Base-by-base conservation (phyloP, 2,329 filamentous ascomycete species). In the Trichophyton rubrum region DNA sequence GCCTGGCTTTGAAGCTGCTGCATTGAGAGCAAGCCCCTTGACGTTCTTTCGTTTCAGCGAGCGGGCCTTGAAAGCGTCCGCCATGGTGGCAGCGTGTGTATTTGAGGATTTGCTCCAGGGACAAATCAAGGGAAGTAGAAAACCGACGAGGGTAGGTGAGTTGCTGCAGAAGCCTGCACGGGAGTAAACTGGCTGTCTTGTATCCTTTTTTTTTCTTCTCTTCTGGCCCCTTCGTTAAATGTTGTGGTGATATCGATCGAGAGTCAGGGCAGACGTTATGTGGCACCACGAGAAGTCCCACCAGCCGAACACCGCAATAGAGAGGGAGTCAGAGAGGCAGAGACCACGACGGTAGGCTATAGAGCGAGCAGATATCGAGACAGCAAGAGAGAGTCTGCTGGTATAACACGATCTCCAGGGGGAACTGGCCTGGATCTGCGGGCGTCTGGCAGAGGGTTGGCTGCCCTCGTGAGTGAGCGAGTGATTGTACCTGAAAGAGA, bases 31-130 rank as follows among this genome's bases (percentile, higher is more conserved):
- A 58, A 99, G 86, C 41, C 91, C 92, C 79, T 97, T 97, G 75
- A 95, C 88, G 74, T 99, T 99, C 84, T 97, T 96, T 81, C 92
- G 87, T 85, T 96, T 97, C 86, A 99, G 88, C 64, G 93, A 95
- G 72, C 82, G 79, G 61, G 81, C 78, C 72, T 84, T 81, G 75
- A 86, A 85, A 60, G 77, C 75, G 70, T 85, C 82, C 65, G 80
- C 78, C 80, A 85, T 85, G 65, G 53, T 60, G 33, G 55, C 38
- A 8, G 38, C 17, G 40, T 38, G 33, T 13, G 40, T 43, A n/a
- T 15, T 2, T 24, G 40, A 43, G 15, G n/a, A 15, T 43, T 15
- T 43, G 40, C 40, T 43, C 40, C 40, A 15, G n/a, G 6, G 15
- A 43, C 40, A 43, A 43, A 17, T 38, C 33, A 38, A 17, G n/a